A percentile compares a stretch with the other conserved stretches of the same genome.
phyloP scores from a whole-genome alignment of 2,329 filamentous ascomycete genomes.

The Zasmidium citrigriseum region DNA sequence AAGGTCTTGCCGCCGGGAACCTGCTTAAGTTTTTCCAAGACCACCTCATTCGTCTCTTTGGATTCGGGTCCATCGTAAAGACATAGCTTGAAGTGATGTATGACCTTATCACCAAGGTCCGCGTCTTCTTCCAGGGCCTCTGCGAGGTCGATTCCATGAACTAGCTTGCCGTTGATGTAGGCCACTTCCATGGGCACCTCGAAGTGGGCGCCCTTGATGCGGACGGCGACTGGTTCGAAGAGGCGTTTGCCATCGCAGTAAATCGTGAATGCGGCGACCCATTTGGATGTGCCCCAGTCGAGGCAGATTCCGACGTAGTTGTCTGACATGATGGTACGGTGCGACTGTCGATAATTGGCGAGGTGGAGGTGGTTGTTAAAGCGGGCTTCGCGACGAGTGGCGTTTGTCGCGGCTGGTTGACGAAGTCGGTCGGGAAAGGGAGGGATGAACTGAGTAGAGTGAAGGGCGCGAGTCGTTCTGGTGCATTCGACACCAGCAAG shows the following conservation, averaged over 20 bases:
- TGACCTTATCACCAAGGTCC: constrained; percentile 7
- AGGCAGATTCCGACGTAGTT: background rate
- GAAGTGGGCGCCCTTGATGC: background rate
- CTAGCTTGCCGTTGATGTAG: constrained; percentile 10
- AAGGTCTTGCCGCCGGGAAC: constrained; percentile 9
- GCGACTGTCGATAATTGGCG: no score
- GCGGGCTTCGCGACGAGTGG: no score
- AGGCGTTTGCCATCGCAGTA: background rate
- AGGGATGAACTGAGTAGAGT: no score
- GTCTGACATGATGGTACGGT: no score
- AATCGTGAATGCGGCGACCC: background rate
- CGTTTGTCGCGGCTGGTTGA: no score
- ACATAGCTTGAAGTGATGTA: constrained; percentile 9
- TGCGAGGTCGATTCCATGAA: constrained; percentile 10
- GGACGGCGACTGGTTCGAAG: background rate
- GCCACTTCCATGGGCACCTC: constrained; percentile 12
- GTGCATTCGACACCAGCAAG: no score
- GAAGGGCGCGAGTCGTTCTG: no score
- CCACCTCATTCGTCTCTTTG: background rate
- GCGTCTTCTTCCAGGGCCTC: background rate
- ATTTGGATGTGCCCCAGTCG: constrained; percentile 13
- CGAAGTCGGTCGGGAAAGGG: no score
- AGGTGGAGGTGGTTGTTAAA: no score
- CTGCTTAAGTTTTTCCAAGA: background rate
- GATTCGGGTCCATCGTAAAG: constrained; percentile 3